Evolutionary conservation across 352 stramenopile genomes (phyloP).

Genomic region (Globisporangium spiculum): DNA sequence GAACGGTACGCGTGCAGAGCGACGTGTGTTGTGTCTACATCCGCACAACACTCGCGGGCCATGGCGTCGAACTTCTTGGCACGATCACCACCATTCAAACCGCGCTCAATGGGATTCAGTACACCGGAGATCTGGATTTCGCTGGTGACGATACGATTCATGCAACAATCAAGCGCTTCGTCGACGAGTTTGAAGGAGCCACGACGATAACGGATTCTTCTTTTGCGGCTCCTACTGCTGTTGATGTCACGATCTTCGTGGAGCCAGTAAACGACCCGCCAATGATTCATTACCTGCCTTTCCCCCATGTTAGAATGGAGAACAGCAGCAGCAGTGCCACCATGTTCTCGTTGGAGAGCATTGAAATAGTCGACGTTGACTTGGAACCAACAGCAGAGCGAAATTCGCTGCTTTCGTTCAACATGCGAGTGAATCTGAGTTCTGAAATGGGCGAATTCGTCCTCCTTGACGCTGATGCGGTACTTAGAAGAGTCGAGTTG

Average conservation of each 20-base stretch:
- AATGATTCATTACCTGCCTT: neutral
- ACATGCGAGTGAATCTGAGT: slow-evolving; percentile 10
- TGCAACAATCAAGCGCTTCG: neutral
- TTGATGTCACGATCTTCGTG: neutral
- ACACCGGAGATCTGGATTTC: slow-evolving; percentile 20
- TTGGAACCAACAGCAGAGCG: neutral
- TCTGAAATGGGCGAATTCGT: slow-evolving; percentile 4
- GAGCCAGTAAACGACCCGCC: slow-evolving; percentile 16
- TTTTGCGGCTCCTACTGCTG: no score
- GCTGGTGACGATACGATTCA: slow-evolving; percentile 16
- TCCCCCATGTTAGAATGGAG: neutral
- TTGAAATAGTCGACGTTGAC: slow-evolving; percentile 11
- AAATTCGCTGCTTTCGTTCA: neutral
- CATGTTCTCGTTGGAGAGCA: slow-evolving; percentile 5
- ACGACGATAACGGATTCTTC: neutral
- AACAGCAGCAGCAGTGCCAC: neutral
- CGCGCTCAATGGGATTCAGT: slow-evolving; percentile 16
- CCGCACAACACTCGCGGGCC: neutral
- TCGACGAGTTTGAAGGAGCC: neutral
- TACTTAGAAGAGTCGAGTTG: neutral
- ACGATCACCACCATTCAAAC: slow-evolving; percentile 3
- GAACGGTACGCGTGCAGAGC: slow-evolving; percentile 6
- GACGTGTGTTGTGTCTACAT: slow-evolving; percentile 17
- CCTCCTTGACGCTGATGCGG: neutral
- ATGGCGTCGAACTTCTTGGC: slow-evolving; percentile 9